Conservation (phyloP, 2,329 filamentous ascomycete species). For the Thelonectria rubi region DNA sequence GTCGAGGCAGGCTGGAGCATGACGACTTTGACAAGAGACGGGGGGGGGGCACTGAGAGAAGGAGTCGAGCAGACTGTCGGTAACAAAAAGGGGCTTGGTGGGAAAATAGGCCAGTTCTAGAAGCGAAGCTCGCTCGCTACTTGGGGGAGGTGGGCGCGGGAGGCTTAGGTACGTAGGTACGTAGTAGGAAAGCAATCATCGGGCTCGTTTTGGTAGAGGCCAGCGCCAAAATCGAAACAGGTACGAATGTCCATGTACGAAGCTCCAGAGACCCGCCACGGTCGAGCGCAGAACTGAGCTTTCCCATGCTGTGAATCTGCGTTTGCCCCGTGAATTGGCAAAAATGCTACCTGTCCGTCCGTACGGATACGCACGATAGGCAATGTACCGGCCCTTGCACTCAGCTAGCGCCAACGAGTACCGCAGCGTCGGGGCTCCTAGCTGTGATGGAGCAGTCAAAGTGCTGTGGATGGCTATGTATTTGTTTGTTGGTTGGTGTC, state of each 20-base stretch:
- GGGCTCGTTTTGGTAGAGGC: background rate
- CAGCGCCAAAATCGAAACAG: background rate
- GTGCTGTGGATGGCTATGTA: constrained; percentile 44
- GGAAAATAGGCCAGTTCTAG: background rate
- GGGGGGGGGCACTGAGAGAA: too few species aligned
- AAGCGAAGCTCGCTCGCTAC: background rate
- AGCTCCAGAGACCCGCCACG: constrained; percentile 1
- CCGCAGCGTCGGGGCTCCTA: constrained; percentile 28
- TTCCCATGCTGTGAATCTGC: constrained; percentile 1
- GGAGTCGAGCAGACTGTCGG: too few species aligned
- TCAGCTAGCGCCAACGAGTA: constrained; percentile 25
- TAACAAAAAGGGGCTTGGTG: background rate
- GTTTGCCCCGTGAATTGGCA: background rate
- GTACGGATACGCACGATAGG: background rate
- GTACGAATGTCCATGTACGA: background rate
- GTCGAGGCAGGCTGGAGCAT: background rate
- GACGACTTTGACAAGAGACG: too few species aligned
- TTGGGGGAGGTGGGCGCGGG: background rate
- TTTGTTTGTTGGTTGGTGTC: constrained; percentile 2
- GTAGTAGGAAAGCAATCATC: background rate
- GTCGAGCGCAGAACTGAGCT: constrained; percentile 19
- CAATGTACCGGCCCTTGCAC: constrained; percentile 2
- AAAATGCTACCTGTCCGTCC: background rate
- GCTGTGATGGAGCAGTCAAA: constrained; percentile 43
- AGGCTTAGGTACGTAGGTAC: too few species aligned